Evolutionary conservation across 768 basidiomycete species (phyloP).

Genomic region (Hemileccinum impolitum): DNA sequence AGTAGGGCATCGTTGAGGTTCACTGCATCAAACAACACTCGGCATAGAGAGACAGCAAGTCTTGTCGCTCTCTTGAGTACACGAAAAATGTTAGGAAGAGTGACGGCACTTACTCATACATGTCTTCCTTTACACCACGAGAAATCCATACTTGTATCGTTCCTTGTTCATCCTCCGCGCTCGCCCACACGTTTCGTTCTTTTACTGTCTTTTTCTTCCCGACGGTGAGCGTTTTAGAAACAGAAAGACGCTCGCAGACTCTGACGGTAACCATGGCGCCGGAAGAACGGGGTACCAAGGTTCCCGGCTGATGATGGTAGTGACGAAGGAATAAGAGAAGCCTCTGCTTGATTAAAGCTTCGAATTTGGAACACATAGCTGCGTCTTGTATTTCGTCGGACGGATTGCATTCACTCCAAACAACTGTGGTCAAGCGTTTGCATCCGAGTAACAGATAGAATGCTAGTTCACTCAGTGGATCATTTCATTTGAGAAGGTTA

Average conservation of each 20-base stretch:
- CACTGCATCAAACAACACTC: slow-evolving; percentile 66
- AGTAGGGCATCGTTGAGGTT: slow-evolving; percentile 82
- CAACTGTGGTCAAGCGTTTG: slow-evolving; percentile 58
- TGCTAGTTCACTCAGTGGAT: slow-evolving; percentile 28
- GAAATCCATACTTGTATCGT: slow-evolving; percentile 73
- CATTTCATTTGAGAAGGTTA: background rate
- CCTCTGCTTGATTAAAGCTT: slow-evolving; percentile 64
- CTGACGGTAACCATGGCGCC: slow-evolving; percentile 65
- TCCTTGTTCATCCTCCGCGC: slow-evolving; percentile 48
- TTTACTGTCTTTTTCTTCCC: slow-evolving; percentile 45
- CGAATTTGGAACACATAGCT: slow-evolving; percentile 44
- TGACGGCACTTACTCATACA: slow-evolving; percentile 72
- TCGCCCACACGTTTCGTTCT: slow-evolving; percentile 65
- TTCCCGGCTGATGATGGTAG: slow-evolving; percentile 47
- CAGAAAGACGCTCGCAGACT: slow-evolving; percentile 56
- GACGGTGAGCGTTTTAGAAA: slow-evolving; percentile 55
- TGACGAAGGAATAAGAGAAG: slow-evolving; percentile 70
- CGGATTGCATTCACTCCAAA: slow-evolving; percentile 69
- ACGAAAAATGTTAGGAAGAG: background rate
- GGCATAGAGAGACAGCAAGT: slow-evolving; percentile 78
- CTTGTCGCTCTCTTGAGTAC: slow-evolving; percentile 34
- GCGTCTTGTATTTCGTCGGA: slow-evolving; percentile 45
- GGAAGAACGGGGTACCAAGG: slow-evolving; percentile 59
- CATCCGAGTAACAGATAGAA: slow-evolving; percentile 78
- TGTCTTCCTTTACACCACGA: slow-evolving; percentile 64